Conservation (phyloP, 768 basidiomycete genomes). For the Lentinula boryana region DNA sequence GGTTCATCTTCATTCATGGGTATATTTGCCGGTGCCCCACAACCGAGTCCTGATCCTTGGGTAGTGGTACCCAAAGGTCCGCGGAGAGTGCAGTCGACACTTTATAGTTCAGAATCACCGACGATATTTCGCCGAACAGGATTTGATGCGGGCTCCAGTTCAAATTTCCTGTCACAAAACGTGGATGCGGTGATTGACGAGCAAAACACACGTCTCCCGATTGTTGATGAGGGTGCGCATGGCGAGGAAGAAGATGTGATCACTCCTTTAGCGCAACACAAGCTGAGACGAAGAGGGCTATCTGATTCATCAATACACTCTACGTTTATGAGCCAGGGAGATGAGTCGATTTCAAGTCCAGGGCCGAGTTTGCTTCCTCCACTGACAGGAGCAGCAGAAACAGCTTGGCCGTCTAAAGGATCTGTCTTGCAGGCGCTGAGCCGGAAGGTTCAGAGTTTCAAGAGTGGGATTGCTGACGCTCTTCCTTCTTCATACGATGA, state of each 20-base stretch:
- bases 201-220: slow-evolving; percentile 19
- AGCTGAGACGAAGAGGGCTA: slow-evolving; percentile 71
- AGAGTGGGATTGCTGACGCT: slow-evolving; percentile 8
- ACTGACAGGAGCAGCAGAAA: slow-evolving; percentile 1
- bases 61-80: slow-evolving; percentile 50
- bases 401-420: slow-evolving; percentile 20
- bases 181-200: slow-evolving; percentile 78
- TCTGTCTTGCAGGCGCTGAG: slow-evolving; percentile 52
- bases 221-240: slow-evolving; percentile 20
- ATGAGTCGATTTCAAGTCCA: slow-evolving; percentile 17
- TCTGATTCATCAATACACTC: slow-evolving; percentile 92
- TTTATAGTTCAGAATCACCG: slow-evolving; percentile 13
- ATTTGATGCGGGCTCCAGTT: slow-evolving; percentile 17
- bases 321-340: slow-evolving; percentile 61
- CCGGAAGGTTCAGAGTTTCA: slow-evolving; percentile 47
- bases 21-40: slow-evolving; percentile 90
- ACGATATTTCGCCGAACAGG: slow-evolving; percentile 6
- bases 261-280: slow-evolving; percentile 56
- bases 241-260: slow-evolving; percentile 36
- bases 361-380: not conserved
- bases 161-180: slow-evolving; percentile 48
- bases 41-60: slow-evolving; percentile 59
- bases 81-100: slow-evolving; percentile 18
- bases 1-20: slow-evolving; percentile 46
- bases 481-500: not conserved